These are phyloP conservation scores for Cryptosporidium sp. DNA, from an alignment of 169 alveolate species.

Conservation along the genomic window DNA sequence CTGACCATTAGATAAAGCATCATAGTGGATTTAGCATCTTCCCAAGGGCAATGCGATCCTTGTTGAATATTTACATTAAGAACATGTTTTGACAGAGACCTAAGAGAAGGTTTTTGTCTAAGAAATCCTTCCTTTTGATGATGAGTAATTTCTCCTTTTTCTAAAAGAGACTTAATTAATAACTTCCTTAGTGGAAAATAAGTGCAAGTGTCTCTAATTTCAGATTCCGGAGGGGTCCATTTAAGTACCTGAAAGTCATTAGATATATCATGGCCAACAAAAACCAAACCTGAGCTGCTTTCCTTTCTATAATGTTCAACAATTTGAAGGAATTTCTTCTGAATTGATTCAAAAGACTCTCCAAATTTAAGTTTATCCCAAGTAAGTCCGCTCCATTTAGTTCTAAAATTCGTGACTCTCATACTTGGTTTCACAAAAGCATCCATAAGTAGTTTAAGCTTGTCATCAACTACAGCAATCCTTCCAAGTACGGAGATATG, in stretches of 20 bases:
- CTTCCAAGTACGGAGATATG: slow-evolving; percentile 56
- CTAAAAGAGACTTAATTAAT: slow-evolving; percentile 32
- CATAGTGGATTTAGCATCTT: slow-evolving; percentile 66
- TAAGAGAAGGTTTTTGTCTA: slow-evolving; percentile 64
- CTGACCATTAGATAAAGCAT: slow-evolving; percentile 59
- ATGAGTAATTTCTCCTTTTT: slow-evolving; percentile 23
- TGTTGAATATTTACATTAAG: slow-evolving; percentile 43
- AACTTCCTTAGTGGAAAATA: slow-evolving; percentile 47
- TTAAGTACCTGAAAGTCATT: slow-evolving; percentile 53
- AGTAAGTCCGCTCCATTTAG: slow-evolving; percentile 71
- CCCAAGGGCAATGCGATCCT: slow-evolving; percentile 71
- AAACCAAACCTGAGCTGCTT: slow-evolving; percentile 52
- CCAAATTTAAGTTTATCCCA: slow-evolving; percentile 60
- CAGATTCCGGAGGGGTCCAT: slow-evolving; percentile 64
- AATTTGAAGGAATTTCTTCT: slow-evolving; percentile 28
- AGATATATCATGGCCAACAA: slow-evolving; percentile 71
- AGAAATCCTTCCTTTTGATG: slow-evolving; percentile 8
- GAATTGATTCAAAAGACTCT: slow-evolving; percentile 42
- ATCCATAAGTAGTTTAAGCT: slow-evolving; percentile 59
- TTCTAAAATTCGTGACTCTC: slow-evolving; percentile 61
- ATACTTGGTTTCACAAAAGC: slow-evolving; percentile 63
- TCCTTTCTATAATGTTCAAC: slow-evolving; percentile 55
- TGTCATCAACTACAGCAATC: slow-evolving; percentile 68
- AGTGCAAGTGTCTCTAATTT: slow-evolving; percentile 63
- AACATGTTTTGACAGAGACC: slow-evolving; percentile 22